phyloP scores from a whole-genome alignment of 345 rosid species.

The Citrus maxima region DNA sequence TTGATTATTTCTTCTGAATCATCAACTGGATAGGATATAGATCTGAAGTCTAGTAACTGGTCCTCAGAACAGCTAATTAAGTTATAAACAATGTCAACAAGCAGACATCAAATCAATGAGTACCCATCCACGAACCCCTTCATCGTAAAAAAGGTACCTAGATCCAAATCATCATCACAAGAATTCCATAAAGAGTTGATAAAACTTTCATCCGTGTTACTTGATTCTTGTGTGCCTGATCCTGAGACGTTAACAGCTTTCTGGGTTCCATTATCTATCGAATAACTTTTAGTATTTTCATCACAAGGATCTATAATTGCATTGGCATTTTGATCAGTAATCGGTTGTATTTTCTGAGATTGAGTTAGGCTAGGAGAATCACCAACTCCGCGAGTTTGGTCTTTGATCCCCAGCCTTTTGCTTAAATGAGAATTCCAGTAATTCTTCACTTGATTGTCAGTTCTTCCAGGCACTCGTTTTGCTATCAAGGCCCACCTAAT shows the following conservation, averaged over 20 bases:
- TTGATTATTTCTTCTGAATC: background rate
- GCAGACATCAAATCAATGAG: constrained; percentile 18
- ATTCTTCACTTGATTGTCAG: constrained; percentile 74
- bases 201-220: constrained; percentile 17
- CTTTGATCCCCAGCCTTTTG: constrained; percentile 42
- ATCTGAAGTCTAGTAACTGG: background rate
- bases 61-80: background rate
- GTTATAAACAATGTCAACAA: constrained; percentile 1
- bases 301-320: background rate
- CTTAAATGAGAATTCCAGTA: constrained; percentile 61
- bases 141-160: constrained; percentile 28
- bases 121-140: constrained; percentile 37
- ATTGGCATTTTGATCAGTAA: background rate
- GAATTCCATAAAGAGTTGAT: constrained; percentile 36
- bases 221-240: constrained; percentile 5
- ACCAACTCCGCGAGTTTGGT: constrained; percentile 14
- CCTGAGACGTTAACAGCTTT: constrained; percentile 14
- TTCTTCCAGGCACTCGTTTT: constrained; percentile 65
- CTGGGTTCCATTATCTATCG: constrained; percentile 8
- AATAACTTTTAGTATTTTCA: background rate
- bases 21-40: background rate
- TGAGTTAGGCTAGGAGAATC: constrained; percentile 8
- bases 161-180: constrained; percentile 32
- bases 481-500: constrained; percentile 72
- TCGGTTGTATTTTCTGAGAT: constrained; percentile 6